A percentile compares a stretch with the other conserved stretches of the same genome.
Evolutionary conservation across 1,284 basidiomycete genomes (phyloP).

Genomic region (Tilletia caries): DNA sequence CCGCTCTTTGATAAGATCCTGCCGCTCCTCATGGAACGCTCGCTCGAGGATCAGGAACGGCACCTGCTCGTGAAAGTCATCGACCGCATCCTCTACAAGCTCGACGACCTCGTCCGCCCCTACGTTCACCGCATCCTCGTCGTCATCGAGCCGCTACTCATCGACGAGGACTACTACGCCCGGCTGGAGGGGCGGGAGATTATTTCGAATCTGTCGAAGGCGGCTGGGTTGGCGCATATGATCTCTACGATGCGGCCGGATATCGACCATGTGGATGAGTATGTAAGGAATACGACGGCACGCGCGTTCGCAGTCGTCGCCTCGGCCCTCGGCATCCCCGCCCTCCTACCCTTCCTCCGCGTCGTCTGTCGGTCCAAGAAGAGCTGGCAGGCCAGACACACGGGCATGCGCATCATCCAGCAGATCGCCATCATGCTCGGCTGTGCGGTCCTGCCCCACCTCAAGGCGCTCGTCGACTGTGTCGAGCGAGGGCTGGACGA

Average conservation of each 20-base stretch:
- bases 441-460: slow-evolving; percentile 94
- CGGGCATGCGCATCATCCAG: slow-evolving; percentile 97
- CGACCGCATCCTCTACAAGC: slow-evolving; percentile 96
- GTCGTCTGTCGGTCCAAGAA: slow-evolving; percentile 96
- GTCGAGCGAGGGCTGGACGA: slow-evolving; percentile 93
- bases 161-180: slow-evolving; percentile 99
- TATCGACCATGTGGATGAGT: slow-evolving; percentile 99
- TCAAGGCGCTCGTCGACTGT: slow-evolving; percentile 92
- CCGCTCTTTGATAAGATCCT: slow-evolving; percentile 99
- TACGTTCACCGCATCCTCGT: slow-evolving; percentile 99
- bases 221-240: slow-evolving; percentile 98
- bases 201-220: slow-evolving; percentile 97
- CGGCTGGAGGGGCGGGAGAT: slow-evolving; percentile 99
- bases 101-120: slow-evolving; percentile 95
- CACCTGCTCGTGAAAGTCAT: slow-evolving; percentile 99
- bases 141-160: slow-evolving; percentile 96
- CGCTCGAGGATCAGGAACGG: slow-evolving; percentile 96
- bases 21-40: slow-evolving; percentile 96
- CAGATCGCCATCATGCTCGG: slow-evolving; percentile 99
- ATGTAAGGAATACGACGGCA: slow-evolving; percentile 97
- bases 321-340: slow-evolving; percentile 94
- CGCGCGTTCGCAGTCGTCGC: slow-evolving; percentile 98
- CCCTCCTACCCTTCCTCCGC: slow-evolving; percentile 93
- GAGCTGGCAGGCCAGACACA: slow-evolving; percentile 98
- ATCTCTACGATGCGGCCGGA: slow-evolving; percentile 99